Base-by-base conservation (phyloP, 2,329 filamentous ascomycete genomes). In the Paraconiothyrium brasiliense region DNA sequence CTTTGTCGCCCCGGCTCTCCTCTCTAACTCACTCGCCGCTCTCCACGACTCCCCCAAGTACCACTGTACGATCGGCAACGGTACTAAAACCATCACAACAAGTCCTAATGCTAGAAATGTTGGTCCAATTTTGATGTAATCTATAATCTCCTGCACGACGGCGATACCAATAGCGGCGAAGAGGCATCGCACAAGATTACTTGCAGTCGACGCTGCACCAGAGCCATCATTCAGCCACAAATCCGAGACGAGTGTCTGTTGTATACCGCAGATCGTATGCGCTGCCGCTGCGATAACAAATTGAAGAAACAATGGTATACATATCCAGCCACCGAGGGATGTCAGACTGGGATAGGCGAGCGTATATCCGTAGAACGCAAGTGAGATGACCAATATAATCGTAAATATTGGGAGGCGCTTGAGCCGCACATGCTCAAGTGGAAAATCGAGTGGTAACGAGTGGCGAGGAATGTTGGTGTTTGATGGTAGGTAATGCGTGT, bases 231-330 rank as follows among this genome's bases (percentile, higher is more conserved):
- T 77, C 0, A 87, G 87, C 65, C 88, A 87, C 1, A 90, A 75
- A 62, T 91, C 89, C 1, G 91, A 84, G 14, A 90, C 81, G 5
- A 91, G 78, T 0, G 87, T 87, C 67, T 85, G 87, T 22, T 90
- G 80, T 50, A 89, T 84, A 60, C 85, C 86, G 57, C 78, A 77
- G 10, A 79, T 69, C 2, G 75, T 76, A 43, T 71, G 79, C 1
- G 76, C 72, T 4, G 70, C 69, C 39, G 71, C 73, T 0, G 76
- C 73, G 22, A 80, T 71, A 4, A 78, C 30, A 54, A 80, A 68
- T 48, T 70, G 67, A 1, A 70, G 54, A 13, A 68, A 35, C 6
- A 66, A 57, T 4, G 63, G 64, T 1, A 63, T 34, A 24, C 54
- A 43, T 30, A 67, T 65, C 60, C 61, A 67, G 39, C 61, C 59